Evolutionary conservation across 148 eudicot species (phyloP).

Genomic region (Selenicereus undatus): DNA sequence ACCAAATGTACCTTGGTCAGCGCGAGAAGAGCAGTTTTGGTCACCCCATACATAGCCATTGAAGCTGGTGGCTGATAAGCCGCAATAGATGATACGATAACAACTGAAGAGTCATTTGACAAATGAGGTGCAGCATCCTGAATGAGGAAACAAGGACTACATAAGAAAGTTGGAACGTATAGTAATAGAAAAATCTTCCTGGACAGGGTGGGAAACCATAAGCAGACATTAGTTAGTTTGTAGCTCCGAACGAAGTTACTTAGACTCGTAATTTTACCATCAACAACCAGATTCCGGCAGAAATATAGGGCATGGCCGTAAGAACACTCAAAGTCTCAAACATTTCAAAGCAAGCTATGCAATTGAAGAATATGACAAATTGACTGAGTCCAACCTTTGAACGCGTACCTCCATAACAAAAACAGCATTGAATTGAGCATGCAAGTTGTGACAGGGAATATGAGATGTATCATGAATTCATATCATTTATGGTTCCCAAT

Average conservation of each 20-base stretch:
- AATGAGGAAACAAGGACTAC: neutral
- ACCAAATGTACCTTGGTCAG: constrained; percentile 70
- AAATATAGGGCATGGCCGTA: neutral
- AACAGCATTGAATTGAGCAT: too few species aligned
- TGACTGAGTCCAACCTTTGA: neutral
- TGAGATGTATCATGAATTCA: neutral
- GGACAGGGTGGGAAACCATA: neutral
- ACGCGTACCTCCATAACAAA: neutral
- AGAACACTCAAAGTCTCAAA: too few species aligned
- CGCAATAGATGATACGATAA: constrained; percentile 68
- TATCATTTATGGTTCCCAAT: neutral
- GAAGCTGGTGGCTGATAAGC: constrained; percentile 52
- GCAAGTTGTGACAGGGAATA: neutral
- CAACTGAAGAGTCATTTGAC: constrained; percentile 62
- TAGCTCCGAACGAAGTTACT: neutral
- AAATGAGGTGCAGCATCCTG: constrained; percentile 91
- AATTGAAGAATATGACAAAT: neutral
- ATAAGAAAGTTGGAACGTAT: neutral
- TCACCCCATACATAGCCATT: constrained; percentile 84
- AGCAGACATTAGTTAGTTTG: neutral
- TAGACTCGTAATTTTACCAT: neutral
- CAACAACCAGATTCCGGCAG: neutral
- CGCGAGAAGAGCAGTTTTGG: constrained; percentile 90
- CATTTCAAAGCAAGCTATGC: neutral
- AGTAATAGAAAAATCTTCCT: neutral